Evolutionary conservation across 768 basidiomycete genomes (phyloP), one percentile per base, ranked within the genome.

Genomic region (Lactifluus rugatus): DNA sequence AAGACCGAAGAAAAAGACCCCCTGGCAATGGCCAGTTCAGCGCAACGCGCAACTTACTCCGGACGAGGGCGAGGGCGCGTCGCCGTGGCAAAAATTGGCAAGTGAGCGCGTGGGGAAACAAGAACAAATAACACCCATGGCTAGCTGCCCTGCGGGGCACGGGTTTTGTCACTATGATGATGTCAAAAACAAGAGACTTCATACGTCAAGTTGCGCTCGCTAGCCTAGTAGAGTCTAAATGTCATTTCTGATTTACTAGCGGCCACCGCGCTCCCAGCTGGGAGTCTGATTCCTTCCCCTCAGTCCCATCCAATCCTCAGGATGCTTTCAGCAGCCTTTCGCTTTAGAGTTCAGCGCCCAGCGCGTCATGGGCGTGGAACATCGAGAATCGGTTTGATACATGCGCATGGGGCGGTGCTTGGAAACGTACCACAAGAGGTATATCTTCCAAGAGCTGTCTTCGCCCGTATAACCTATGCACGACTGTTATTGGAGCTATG

Each of bases 1-100:
- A 72, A 72, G 64, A 65, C 56, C 49, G 37, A 56, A 14, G 21
- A 16, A 56, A 51, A 60, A 7, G 54, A 36, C 54, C 45, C 55
- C 34, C 54, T 32, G 44, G 49, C 48, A 28, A 51, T 34, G 36
- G 44, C 59, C 54, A 56, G 44, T 46, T 60, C 28, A 47, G 45
- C 32, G 34, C 28, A 56, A 52, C 52, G 37, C 57, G 46, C n/a
- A n/a, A n/a, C n/a, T n/a, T 46, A 31, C 52, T 52, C 46, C n/a
- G 51, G 41, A 9, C 28, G 28, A 31, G 9, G 34, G 37, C 23
- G 19, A 31, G 16, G 19, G 17, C 14, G 31, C 52, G 37, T 19
- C 19, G 45, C 26, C 28, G 47, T 49, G 41, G 41, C 56, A 51
- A 51, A 49, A 42, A 2, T 51, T 19, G 49, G 48, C 39, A 28